Evolutionary conservation across 2,329 filamentous ascomycete species (phyloP).

Genomic region (Cordyceps pruinosa): DNA sequence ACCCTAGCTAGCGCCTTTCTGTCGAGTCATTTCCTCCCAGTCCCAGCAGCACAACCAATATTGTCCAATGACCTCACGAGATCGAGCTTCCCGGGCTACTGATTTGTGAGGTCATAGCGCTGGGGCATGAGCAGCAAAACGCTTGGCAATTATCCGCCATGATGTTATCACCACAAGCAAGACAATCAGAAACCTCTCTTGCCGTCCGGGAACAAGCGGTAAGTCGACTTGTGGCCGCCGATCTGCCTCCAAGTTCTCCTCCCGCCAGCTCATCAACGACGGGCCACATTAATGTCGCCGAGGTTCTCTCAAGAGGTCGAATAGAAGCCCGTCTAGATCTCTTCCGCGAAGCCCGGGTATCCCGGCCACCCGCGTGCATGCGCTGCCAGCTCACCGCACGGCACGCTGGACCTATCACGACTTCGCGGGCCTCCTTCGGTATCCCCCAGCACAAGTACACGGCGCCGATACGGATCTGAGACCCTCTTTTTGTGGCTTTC

Average conservation of each 20-base stretch:
- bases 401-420: too few species aligned
- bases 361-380: background rate
- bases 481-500: background rate
- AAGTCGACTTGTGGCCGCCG: background rate
- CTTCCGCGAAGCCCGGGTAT: too few species aligned
- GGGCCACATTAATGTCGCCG: background rate
- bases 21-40: background rate
- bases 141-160: background rate
- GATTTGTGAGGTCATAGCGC: background rate
- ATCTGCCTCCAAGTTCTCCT: background rate
- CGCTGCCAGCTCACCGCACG: too few species aligned
- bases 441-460: background rate
- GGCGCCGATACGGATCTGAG: conserved; percentile 3
- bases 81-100: background rate
- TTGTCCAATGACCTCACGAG: background rate
- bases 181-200: background rate
- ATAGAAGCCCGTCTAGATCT: background rate
- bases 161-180: background rate
- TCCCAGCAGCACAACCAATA: background rate
- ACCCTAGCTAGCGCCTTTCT: background rate
- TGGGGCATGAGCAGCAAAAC: background rate
- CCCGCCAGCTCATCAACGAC: background rate
- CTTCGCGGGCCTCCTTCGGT: background rate
- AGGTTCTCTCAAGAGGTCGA: background rate
- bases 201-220: background rate